Conservation (phyloP, 768 basidiomycete species). For the Terana coerulea region DNA sequence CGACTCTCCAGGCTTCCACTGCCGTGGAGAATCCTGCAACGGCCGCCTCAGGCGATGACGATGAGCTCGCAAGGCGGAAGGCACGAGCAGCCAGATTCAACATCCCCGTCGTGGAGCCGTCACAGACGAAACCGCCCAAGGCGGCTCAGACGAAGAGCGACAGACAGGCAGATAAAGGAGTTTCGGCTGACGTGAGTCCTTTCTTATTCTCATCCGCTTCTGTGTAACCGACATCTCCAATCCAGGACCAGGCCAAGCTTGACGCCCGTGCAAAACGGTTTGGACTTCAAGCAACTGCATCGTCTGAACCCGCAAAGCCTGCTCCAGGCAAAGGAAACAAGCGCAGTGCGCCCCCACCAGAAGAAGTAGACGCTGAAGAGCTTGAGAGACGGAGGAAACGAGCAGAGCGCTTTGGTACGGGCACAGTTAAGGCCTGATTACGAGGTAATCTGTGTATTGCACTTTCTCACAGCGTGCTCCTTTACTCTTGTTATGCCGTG, state of each 20-base stretch:
- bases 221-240: slow-evolving; percentile 3
- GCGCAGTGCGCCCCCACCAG: slow-evolving; percentile 32
- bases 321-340: slow-evolving; percentile 24
- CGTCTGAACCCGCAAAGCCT: slow-evolving; percentile 25
- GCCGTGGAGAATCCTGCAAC: neutral
- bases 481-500: neutral
- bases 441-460: neutral
- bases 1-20: slow-evolving; percentile 4
- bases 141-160: slow-evolving; percentile 7
- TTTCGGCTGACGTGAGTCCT: slow-evolving; percentile 13
- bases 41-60: slow-evolving; percentile 30
- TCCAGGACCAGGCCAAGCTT: slow-evolving; percentile 47
- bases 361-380: slow-evolving; percentile 52
- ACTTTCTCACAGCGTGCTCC: no score
- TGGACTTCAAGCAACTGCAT: slow-evolving; percentile 26
- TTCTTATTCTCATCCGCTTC: neutral
- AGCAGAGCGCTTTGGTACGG: slow-evolving; percentile 58
- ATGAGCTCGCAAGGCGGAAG: slow-evolving; percentile 54
- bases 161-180: neutral
- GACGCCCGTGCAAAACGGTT: slow-evolving; percentile 55
- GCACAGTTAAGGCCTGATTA: slow-evolving; percentile 10
- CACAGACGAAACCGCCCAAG: slow-evolving; percentile 24
- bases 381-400: slow-evolving; percentile 53
- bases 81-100: slow-evolving; percentile 69
- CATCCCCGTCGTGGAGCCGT: slow-evolving; percentile 52